Base-by-base conservation (phyloP, 2,329 filamentous ascomycete genomes). In the Aspergillus alliaceus region DNA sequence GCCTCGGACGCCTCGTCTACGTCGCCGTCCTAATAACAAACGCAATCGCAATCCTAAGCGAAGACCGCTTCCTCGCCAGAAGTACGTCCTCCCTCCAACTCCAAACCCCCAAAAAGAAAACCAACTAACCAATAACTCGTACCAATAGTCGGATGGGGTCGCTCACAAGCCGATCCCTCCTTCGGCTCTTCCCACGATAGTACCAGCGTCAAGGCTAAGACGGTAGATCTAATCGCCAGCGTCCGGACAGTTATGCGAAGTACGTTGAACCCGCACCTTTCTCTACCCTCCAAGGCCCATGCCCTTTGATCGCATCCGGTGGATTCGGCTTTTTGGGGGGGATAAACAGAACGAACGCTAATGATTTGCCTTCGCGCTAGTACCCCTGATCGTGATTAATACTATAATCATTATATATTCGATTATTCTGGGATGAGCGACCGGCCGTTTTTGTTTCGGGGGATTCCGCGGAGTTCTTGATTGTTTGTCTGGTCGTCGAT, bases 211-310 rank as follows among this genome's bases (percentile, higher is more conserved):
- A 93, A 95, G 76, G 88, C 88, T 51, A 95, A 95, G 75, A 82
- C 93, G 40, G 88, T 97, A 68, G 92, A 96, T 73, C 78, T 98
- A 69, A 95, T 98, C 64, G 90, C 90, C 34, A 95, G 90, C 69
- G 89, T 97, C 66, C 84, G 93, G 75, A 96, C 91, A 57, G 80
- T 98, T 54, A 96, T 96, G 91, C 86, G 93, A 80, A 92, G 93
- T 97, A 84, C 58, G 88, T 85, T 15, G 44, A 31, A 31, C 1
- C 20, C 14, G 8, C 6, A 27, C 15, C 40, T 44, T 11, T 11
- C 22, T 29, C 27, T 29, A 29, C 37, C 5, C 18, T 40, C n/a
- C 12, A 20, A 4, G n/a, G 35, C 5, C 20, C 4, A 14, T 34
- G 18, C 35, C 2, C 7, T 2, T n/a, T n/a, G n/a, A n/a, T n/a